Conservation (phyloP, 345 rosid genomes). For the Syzygium aromaticum region DNA sequence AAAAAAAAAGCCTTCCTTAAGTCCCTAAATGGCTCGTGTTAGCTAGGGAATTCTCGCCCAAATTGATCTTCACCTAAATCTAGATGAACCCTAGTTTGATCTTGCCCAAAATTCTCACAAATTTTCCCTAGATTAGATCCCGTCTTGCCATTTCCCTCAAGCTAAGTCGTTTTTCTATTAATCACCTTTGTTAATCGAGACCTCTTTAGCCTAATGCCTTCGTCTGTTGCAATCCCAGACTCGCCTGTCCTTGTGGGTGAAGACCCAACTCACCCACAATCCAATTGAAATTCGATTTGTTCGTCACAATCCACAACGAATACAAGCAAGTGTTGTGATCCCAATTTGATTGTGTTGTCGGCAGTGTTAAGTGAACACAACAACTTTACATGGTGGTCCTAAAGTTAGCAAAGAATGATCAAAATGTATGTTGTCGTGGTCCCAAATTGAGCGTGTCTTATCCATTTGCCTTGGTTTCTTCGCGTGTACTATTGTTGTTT, state of each 20-base stretch:
- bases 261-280: background rate
- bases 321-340: background rate
- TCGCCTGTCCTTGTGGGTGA: background rate
- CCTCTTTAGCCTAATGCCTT: background rate
- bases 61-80: background rate
- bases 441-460: too few species aligned
- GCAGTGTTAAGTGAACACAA: too few species aligned
- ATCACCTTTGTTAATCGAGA: background rate
- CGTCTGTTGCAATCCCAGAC: background rate
- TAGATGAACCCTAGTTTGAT: background rate
- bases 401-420: too few species aligned
- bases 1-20: too few species aligned
- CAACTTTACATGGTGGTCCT: too few species aligned
- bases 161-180: background rate
- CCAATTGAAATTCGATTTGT: background rate
- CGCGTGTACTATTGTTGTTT: too few species aligned
- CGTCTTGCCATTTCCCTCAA: background rate
- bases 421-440: too few species aligned
- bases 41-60: background rate
- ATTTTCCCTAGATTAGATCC: background rate
- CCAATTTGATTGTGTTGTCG: background rate
- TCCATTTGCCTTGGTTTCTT: too few species aligned
- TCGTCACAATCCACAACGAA: background rate
- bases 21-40: background rate
- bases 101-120: background rate